Conservation (phyloP, 2,329 filamentous ascomycete genomes). For the Zasmidium citrigriseum region DNA sequence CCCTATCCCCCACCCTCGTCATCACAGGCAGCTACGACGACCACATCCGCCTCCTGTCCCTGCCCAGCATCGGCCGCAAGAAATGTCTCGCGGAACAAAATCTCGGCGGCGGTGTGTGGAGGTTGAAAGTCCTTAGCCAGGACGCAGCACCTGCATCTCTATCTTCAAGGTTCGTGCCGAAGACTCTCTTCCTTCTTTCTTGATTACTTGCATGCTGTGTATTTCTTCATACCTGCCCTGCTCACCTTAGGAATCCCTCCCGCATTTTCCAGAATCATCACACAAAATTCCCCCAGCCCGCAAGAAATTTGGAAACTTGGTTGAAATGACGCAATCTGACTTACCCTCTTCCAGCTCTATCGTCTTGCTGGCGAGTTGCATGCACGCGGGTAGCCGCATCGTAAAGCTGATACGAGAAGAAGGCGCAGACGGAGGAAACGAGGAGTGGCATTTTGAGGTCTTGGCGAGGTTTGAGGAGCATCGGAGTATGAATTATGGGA, state of each 20-base stretch:
- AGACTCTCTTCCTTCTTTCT: constrained; percentile 8
- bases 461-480: constrained; percentile 78
- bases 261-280: constrained; percentile 3
- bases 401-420: constrained; percentile 42
- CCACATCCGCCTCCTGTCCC: constrained; percentile 66
- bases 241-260: too few relatives aligned
- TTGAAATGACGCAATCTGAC: constrained; percentile 10
- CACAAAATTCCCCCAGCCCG: not conserved
- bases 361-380: constrained; percentile 78
- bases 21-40: constrained; percentile 94
- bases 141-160: constrained; percentile 1
- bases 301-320: too few relatives aligned
- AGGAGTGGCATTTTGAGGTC: constrained; percentile 63
- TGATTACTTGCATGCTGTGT: too few relatives aligned
- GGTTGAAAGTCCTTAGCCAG: constrained; percentile 67
- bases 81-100: constrained; percentile 63
- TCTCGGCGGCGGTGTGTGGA: constrained; percentile 83
- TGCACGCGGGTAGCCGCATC: constrained; percentile 84
- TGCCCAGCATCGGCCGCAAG: constrained; percentile 40
- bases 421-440: constrained; percentile 37
- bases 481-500: constrained; percentile 92
- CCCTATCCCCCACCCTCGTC: constrained; percentile 63
- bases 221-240: too few relatives aligned
- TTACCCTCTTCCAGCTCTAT: not conserved
- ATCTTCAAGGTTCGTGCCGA: not conserved